Percentiles rank a stretch among this genome's conserved stretches.
Conservation (phyloP, 2,329 filamentous ascomycete species). For the Fusarium subtropicale region DNA sequence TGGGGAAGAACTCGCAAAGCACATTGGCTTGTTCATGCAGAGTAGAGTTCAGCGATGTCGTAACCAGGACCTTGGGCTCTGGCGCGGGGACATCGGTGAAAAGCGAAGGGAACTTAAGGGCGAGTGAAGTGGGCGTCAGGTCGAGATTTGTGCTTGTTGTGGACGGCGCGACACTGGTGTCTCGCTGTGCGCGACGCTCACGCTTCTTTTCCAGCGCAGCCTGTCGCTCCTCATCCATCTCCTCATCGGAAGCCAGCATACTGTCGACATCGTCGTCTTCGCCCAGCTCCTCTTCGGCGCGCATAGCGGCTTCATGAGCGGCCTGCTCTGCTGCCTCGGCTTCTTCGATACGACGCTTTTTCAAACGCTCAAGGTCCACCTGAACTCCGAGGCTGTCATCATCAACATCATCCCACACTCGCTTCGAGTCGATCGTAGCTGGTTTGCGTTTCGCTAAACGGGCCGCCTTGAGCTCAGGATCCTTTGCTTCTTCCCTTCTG, state of each 20-base stretch:
- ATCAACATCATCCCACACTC: conserved; percentile 86
- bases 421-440: conserved; percentile 84
- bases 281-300: conserved; percentile 51
- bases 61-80: conserved; percentile 88
- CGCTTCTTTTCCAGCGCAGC: conserved; percentile 58
- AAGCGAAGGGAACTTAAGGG: conserved; percentile 71
- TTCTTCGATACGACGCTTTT: conserved; percentile 67
- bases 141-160: conserved; percentile 73
- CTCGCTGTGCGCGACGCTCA: conserved; percentile 59
- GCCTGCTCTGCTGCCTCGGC: conserved; percentile 63
- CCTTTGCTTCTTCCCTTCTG: conserved; percentile 86
- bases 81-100: conserved; percentile 70
- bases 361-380: conserved; percentile 70
- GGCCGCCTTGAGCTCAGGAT: conserved; percentile 79
- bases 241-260: conserved; percentile 77
- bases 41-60: conserved; percentile 88
- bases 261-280: conserved; percentile 76
- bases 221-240: conserved; percentile 62
- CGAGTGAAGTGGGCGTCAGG: conserved; percentile 69
- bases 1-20: conserved; percentile 85
- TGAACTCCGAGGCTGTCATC: conserved; percentile 67
- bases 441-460: conserved; percentile 84
- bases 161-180: conserved; percentile 66
- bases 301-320: conserved; percentile 57
- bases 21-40: conserved; percentile 85